Conservation (phyloP, 2,329 filamentous ascomycete species). For the Emericellopsis cladophorae region DNA sequence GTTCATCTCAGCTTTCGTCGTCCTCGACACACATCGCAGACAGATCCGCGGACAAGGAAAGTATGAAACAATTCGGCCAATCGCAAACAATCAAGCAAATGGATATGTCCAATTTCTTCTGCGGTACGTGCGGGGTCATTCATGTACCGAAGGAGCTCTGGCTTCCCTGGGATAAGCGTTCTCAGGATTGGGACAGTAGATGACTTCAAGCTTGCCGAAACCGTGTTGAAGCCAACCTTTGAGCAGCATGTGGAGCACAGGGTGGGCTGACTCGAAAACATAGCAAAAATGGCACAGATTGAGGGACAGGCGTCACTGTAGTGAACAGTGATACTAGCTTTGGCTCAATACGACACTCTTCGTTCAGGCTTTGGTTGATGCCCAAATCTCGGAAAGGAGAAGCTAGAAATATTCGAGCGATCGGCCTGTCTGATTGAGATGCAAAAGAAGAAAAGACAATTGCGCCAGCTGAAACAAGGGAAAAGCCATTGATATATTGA, state of each 20-base stretch:
- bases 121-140: conserved; percentile 45
- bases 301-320: neutral
- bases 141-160: conserved; percentile 34
- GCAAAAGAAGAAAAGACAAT: no score
- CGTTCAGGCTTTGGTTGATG: no score
- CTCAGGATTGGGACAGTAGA: conserved; percentile 48
- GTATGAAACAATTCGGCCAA: conserved; percentile 32
- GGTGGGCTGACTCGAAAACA: conserved; percentile 29
- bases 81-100: conserved; percentile 17
- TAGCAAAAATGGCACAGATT: neutral
- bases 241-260: conserved; percentile 41
- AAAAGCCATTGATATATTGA: no score
- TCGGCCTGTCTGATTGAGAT: no score
- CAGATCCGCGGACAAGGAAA: conserved; percentile 38
- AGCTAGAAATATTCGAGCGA: no score
- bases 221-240: conserved; percentile 35
- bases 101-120: conserved; percentile 51
- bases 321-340: neutral
- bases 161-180: conserved; percentile 26
- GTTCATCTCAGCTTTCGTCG: conserved; percentile 46
- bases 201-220: conserved; percentile 45
- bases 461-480: no score
- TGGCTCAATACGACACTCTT: neutral
- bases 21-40: conserved; percentile 28
- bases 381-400: no score